Evolutionary conservation across 2,329 filamentous ascomycete genomes (phyloP).

Genomic region (Pseudocercospora ulei): DNA sequence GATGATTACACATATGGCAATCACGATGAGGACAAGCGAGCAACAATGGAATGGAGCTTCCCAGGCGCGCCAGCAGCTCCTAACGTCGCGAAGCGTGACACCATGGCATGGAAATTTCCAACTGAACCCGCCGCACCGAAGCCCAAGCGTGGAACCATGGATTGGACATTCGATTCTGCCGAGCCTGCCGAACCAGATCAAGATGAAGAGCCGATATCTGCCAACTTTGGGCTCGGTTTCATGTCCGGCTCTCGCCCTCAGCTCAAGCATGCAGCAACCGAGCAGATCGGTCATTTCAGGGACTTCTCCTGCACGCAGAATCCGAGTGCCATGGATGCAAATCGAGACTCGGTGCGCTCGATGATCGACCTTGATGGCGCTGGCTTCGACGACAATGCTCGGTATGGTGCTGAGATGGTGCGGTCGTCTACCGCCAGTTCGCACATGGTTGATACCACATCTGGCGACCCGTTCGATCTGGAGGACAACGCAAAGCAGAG

Average conservation of each 20-base stretch:
- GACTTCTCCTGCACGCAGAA: conserved; percentile 32
- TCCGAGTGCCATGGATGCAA: conserved; percentile 9
- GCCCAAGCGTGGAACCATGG: conserved; percentile 38
- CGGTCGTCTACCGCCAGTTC: conserved; percentile 40
- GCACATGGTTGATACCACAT: conserved; percentile 36
- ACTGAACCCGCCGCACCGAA: conserved; percentile 29
- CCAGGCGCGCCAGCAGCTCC: conserved; percentile 31
- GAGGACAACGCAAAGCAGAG: conserved; percentile 36
- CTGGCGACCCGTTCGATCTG: conserved; percentile 44
- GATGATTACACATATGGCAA: conserved; percentile 33
- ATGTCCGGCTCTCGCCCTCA: conserved; percentile 31
- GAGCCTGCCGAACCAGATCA: conserved; percentile 26
- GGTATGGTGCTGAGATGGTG: conserved; percentile 31
- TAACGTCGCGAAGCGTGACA: conserved; percentile 33
- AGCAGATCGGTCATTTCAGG: conserved; percentile 35
- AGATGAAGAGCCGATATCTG: conserved; percentile 23
- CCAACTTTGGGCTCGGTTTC: conserved; percentile 29
- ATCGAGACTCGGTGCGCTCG: conserved; percentile 34
- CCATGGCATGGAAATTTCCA: conserved; percentile 43
- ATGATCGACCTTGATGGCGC: conserved; percentile 42
- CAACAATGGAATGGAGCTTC: conserved; percentile 49
- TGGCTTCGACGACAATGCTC: conserved; percentile 31
- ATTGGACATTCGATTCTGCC: conserved; percentile 44
- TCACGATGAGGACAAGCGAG: conserved; percentile 35
- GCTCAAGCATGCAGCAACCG: conserved; percentile 38